Base-by-base conservation (phyloP, 2,329 filamentous ascomycete species). In the Achaetomium macrosporum region DNA sequence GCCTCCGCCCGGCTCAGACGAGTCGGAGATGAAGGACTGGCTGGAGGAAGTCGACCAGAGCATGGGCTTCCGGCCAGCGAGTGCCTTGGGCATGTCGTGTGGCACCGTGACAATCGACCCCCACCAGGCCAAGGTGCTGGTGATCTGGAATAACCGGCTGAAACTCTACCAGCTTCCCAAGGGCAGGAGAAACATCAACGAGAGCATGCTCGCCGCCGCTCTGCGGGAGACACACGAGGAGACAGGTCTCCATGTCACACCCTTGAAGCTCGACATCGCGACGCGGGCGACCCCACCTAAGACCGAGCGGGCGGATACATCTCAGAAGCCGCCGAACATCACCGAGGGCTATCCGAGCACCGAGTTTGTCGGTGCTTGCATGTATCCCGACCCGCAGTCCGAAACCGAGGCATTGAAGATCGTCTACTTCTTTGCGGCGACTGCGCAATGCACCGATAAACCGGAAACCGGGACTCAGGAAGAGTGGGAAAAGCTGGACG, bases 201-300 rank as follows among this genome's bases (percentile, higher is more conserved):
- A 77, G 57, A 66, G 66, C 55, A 64, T 74, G 33, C 66, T 70
- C 25, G 63, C 62, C 2, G 66, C 74, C 0, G 75, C 74, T 12
- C 56, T 77, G 13, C 71, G 74, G 29, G 75, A 77, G 61, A 76
- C 74, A 0, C 66, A 66, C 41, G 75, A 78, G 56, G 75, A 77
- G 60, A 76, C 74, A 7, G 75, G 75, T 5, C 64, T 75, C n/a
- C 61, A 52, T 5, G 70, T 71, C 33, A 59, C 57, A 12, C 66
- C 72, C 0, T 57, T 76, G 31, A 61, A 65, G 10, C 66, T 77
- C 52, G 66, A 63, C 40, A 68, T 75, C 54, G 64, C 67, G 39
- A 77, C 75, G 13, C 68, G 74, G 47, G 72, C 73, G 8, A 76
- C 74, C 8, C 61, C 61, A 20, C 64, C 67, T 10, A 53, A 51